A percentile compares a stretch with the other conserved stretches of the same genome.
Evolutionary conservation across 768 basidiomycete species (phyloP).

Genomic region (Gymnopilus junonius): DNA sequence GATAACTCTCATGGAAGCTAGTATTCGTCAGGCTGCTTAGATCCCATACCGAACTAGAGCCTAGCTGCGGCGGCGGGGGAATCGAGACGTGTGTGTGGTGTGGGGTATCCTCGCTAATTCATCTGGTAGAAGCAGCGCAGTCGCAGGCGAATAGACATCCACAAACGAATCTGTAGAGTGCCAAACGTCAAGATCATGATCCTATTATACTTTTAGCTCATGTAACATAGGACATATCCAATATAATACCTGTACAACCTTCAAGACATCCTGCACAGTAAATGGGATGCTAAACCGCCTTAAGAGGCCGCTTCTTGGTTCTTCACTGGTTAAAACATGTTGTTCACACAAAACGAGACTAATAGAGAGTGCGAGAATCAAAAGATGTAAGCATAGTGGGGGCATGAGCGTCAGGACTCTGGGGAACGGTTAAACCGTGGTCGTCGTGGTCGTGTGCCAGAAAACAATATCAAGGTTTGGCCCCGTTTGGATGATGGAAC

Average conservation of each 20-base stretch:
- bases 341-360: constrained; percentile 6
- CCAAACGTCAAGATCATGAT: constrained; percentile 56
- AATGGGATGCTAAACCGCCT: constrained; percentile 14
- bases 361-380: not conserved
- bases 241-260: constrained; percentile 13
- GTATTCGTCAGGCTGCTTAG: constrained; percentile 38
- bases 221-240: not conserved
- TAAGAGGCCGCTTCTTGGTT: constrained; percentile 8
- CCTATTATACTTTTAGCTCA: constrained; percentile 31
- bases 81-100: constrained; percentile 19
- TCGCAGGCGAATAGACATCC: constrained; percentile 50
- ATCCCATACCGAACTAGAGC: constrained; percentile 33
- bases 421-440: not conserved
- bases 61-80: constrained; percentile 14
- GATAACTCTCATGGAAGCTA: constrained; percentile 52
- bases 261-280: constrained; percentile 10
- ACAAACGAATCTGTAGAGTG: constrained; percentile 47
- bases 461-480: constrained; percentile 1
- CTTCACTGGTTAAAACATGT: constrained; percentile 8
- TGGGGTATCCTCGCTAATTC: constrained; percentile 28
- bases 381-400: not conserved
- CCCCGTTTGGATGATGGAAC: not conserved
- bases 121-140: constrained; percentile 22
- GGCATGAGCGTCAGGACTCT: not conserved
- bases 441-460: constrained; percentile 3